Evolutionary conservation across 257 asterid species (phyloP), one percentile per base, ranked within the genome.

Genomic region (Nicotiana sylvestris): DNA sequence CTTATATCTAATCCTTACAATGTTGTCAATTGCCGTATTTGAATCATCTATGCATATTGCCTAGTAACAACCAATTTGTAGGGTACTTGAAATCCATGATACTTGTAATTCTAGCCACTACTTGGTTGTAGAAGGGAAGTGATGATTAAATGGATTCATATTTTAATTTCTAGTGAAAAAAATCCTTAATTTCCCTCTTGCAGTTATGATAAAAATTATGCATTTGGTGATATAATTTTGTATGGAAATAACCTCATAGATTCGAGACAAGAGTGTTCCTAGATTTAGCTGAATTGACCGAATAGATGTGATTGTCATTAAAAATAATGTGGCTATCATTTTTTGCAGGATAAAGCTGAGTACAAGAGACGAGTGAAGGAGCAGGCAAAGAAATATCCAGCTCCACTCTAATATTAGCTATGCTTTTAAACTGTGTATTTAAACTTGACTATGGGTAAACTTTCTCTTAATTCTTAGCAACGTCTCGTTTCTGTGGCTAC

Each of bases 301-400:
- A 43, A 43, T 13, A 13, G 17, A 53, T 53, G 17, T 53, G 57
- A 7, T 35, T 35, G 11, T 78, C 27, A 0, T 32, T 33, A 0
- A 18, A 29, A 13, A 74, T 49, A 35, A 61, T 37, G 27, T 0
- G 60, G 43, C 33, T 0, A 13, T 85, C 55, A 46, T 18, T 11
- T 21, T 15, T 78, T 86, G 79, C 85, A 88, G 89, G 88, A 86
- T 37, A 84, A 68, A 17, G 72, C 21, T 17, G 91, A 84, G 55
- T 88, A 88, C 82, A 83, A 32, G 81, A 88, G 66, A 85, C 85
- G 77, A 87, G 91, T 88, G 78, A 78, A 9, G 66, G 85, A 83
- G 58, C 89, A 88, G 60, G 87, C 88, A 55, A 88, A 84, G 77
- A 87, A 56, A 56, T 86, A 86, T 78, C 87, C 87, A 37, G 57